Conservation (phyloP, 305 asterid genomes). For the Fraxinus latifolia region DNA sequence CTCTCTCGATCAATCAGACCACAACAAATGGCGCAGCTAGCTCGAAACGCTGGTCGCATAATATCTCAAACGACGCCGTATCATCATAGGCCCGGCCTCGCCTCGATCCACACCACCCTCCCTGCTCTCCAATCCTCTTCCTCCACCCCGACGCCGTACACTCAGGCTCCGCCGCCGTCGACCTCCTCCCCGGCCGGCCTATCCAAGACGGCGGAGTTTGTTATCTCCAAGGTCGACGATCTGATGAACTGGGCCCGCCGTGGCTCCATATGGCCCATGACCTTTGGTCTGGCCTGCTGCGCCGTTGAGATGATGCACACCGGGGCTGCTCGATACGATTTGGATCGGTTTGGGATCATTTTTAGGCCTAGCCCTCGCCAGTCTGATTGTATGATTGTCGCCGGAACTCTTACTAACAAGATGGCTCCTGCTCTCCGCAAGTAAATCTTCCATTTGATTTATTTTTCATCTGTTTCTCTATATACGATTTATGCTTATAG, state of each 20-base stretch:
- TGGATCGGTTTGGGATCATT: conserved; percentile 88
- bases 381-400: conserved; percentile 96
- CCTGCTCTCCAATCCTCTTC: conserved; percentile 51
- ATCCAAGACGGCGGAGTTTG: conserved; percentile 78
- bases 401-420: conserved; percentile 92
- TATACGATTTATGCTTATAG: background rate
- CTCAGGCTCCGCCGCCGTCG: conserved; percentile 56
- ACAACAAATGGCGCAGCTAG: conserved; percentile 63
- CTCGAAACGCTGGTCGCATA: conserved; percentile 56
- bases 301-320: conserved; percentile 99
- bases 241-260: conserved; percentile 92
- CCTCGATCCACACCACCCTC: conserved; percentile 69
- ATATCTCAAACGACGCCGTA: conserved; percentile 46
- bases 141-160: conserved; percentile 60
- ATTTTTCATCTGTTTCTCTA: background rate
- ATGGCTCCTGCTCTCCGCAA: conserved; percentile 99
- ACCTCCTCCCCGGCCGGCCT: conserved; percentile 66
- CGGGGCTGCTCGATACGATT: conserved; percentile 92
- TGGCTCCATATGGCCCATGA: conserved; percentile 97
- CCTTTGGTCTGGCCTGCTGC: conserved; percentile 90
- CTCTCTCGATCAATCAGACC: background rate
- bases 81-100: conserved; percentile 56
- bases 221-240: conserved; percentile 90
- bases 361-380: conserved; percentile 95
- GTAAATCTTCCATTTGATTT: conserved; percentile 30